These are phyloP conservation scores for Trichoderma sp. DNA, from an alignment of 2,329 filamentous ascomycete genomes.

Conservation along the genomic window DNA sequence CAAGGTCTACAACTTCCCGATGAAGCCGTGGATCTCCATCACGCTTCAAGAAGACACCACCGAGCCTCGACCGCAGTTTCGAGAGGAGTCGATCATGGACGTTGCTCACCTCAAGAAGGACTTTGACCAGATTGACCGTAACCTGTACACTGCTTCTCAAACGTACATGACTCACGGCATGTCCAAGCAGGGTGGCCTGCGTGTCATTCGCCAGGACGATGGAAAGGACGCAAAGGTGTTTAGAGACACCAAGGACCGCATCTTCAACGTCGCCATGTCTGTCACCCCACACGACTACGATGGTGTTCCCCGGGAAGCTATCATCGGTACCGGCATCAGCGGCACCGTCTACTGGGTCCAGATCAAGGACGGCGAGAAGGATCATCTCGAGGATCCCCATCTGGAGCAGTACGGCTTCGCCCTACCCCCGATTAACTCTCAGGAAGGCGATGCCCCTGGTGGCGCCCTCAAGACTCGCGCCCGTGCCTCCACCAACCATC, in stretches of 20 bases:
- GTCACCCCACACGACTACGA: slow-evolving; percentile 58
- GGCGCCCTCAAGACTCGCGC: slow-evolving; percentile 94
- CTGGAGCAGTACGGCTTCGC: slow-evolving; percentile 84
- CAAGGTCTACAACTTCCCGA: slow-evolving; percentile 90
- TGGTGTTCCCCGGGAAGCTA: slow-evolving; percentile 66
- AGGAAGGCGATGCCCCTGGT: slow-evolving; percentile 86
- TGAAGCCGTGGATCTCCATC: slow-evolving; percentile 94
- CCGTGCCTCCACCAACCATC: slow-evolving; percentile 81
- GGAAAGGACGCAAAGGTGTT: slow-evolving; percentile 91
- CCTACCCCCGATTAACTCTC: slow-evolving; percentile 78
- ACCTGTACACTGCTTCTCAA: slow-evolving; percentile 82
- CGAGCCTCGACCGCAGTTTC: slow-evolving; percentile 61
- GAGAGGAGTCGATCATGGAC: slow-evolving; percentile 79
- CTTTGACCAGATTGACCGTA: slow-evolving; percentile 95
- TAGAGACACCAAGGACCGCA: slow-evolving; percentile 83
- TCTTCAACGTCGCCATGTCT: slow-evolving; percentile 90
- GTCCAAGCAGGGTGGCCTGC: slow-evolving; percentile 86
- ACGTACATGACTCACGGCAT: slow-evolving; percentile 93
- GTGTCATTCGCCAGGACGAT: slow-evolving; percentile 91
- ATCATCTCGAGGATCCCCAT: slow-evolving; percentile 73
- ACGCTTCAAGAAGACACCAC: slow-evolving; percentile 60
- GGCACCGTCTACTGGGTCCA: slow-evolving; percentile 96
- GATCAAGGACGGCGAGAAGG: slow-evolving; percentile 71
- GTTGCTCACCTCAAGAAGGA: slow-evolving; percentile 95
- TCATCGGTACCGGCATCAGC: slow-evolving; percentile 90